phyloP scores from a whole-genome alignment of 202 grass and related monocot species.

The Cymbopogon flexuosus region DNA sequence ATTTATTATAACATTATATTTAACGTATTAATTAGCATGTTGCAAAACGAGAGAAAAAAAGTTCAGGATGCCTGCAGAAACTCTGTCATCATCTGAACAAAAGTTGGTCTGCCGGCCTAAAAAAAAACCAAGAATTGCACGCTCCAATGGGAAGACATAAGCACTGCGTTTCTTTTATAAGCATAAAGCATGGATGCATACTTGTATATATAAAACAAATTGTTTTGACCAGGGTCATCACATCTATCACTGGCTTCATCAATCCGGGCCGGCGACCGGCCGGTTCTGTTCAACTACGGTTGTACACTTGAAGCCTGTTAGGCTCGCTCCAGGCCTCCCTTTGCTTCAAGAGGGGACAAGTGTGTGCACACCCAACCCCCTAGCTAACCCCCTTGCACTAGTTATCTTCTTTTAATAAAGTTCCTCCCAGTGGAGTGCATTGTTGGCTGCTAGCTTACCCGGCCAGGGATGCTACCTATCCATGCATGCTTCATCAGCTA shows the following conservation, averaged over 20 bases:
- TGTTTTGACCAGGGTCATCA: too few relatives aligned
- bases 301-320: conserved; percentile 29
- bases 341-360: conserved; percentile 56
- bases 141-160: too few relatives aligned
- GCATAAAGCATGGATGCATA: too few relatives aligned
- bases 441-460: conserved; percentile 23
- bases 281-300: not conserved
- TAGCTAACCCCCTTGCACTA: conserved; percentile 8
- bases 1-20: too few relatives aligned
- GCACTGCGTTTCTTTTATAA: too few relatives aligned
- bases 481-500: conserved; percentile 19
- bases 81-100: not conserved
- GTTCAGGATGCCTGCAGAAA: not conserved
- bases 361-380: conserved; percentile 23
- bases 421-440: conserved; percentile 36
- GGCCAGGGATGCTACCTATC: too few relatives aligned
- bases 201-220: too few relatives aligned
- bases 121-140: too few relatives aligned
- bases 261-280: too few relatives aligned
- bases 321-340: conserved; percentile 29
- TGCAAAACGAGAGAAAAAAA: not conserved
- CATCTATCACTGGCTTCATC: too few relatives aligned
- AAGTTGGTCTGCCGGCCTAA: too few relatives aligned
- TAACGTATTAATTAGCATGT: too few relatives aligned
- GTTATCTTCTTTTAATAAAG: conserved; percentile 60